Conservation (phyloP, 2,329 filamentous ascomycete species). For the Aspergillus sp. region DNA sequence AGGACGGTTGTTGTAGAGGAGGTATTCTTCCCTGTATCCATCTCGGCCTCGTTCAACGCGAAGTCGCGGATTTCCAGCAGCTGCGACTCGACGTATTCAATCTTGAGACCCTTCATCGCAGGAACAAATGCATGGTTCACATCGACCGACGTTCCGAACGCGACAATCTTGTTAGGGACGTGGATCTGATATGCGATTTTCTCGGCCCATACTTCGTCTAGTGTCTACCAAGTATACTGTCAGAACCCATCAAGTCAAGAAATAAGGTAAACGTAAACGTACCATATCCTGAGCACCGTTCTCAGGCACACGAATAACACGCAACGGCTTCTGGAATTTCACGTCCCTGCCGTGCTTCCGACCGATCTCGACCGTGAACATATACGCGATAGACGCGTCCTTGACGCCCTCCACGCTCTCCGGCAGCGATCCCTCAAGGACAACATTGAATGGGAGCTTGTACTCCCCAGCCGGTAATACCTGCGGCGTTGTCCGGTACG, state of each 20-base stretch:
- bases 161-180: neutral
- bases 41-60: neutral
- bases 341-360: neutral
- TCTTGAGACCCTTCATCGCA: neutral
- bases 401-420: neutral
- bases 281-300: neutral
- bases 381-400: neutral
- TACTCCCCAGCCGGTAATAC: neutral
- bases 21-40: neutral
- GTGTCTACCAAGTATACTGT: neutral
- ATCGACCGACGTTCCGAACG: neutral
- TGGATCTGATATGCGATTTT: neutral
- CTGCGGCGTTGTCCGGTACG: neutral
- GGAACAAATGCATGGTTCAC: neutral
- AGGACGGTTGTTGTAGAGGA: neutral
- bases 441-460: neutral
- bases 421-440: neutral
- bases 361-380: neutral
- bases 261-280: neutral
- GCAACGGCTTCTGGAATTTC: neutral
- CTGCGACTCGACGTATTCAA: slow-evolving; percentile 1
- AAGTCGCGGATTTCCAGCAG: neutral
- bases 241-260: neutral
- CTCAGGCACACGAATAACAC: neutral
- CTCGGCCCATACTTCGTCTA: neutral